Conservation (phyloP, 345 rosid genomes). For the Gossypium anomalum region DNA sequence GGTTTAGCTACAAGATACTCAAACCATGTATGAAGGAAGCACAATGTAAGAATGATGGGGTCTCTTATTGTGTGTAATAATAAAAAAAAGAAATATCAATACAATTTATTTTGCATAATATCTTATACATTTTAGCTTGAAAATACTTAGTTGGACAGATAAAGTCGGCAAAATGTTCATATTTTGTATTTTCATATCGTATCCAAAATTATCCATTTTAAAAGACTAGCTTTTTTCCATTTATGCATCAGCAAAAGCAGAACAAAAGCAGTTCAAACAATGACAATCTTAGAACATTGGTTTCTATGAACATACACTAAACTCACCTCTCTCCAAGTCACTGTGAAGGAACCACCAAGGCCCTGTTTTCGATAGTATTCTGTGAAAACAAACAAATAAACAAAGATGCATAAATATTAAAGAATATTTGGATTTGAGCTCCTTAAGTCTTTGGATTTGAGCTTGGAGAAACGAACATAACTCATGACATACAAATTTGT, state of each 20-base stretch:
- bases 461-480: neutral
- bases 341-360: slow-evolving; percentile 96
- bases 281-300: neutral
- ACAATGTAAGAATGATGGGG: neutral
- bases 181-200: no score
- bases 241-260: neutral
- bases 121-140: neutral
- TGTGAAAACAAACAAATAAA: slow-evolving; percentile 25
- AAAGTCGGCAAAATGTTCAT: no score
- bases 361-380: slow-evolving; percentile 62
- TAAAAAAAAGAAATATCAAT: neutral
- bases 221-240: neutral
- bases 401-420: neutral
- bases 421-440: neutral
- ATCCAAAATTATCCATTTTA: neutral
- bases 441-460: neutral
- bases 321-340: slow-evolving; percentile 35
- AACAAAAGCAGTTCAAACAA: neutral
- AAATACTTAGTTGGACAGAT: no score
- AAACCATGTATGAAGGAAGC: neutral
- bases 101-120: neutral
- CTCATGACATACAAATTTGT: neutral
- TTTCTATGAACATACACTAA: slow-evolving; percentile 20
- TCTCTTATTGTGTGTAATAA: neutral
- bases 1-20: neutral